phyloP scores from a whole-genome alignment of 805 yeast species.

The Teunomyces stri region DNA sequence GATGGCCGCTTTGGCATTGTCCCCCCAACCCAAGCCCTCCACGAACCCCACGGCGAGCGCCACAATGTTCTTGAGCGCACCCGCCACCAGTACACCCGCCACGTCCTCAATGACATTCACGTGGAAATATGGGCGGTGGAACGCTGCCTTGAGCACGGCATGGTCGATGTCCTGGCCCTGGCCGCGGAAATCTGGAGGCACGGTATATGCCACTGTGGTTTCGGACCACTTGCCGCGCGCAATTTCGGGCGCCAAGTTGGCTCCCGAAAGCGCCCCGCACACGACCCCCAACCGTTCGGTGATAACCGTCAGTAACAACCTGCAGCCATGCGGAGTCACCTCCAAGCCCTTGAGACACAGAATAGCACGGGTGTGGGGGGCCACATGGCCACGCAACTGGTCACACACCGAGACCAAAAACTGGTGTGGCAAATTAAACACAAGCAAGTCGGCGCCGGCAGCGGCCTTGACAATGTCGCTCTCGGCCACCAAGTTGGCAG shows the following conservation, averaged over 20 bases:
- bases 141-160: constrained; percentile 38
- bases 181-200: constrained; percentile 40
- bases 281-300: constrained; percentile 42
- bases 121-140: constrained; percentile 48
- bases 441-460: constrained; percentile 40
- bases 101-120: constrained; percentile 45
- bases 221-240: constrained; percentile 48
- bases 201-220: constrained; percentile 43
- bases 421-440: constrained; percentile 48
- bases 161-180: constrained; percentile 41
- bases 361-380: constrained; percentile 40
- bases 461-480: constrained; percentile 40
- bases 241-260: constrained; percentile 46
- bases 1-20: constrained; percentile 47
- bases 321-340: constrained; percentile 42
- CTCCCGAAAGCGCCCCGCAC: constrained; percentile 49
- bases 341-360: constrained; percentile 47
- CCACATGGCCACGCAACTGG: constrained; percentile 39
- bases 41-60: constrained; percentile 48
- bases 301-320: constrained; percentile 42
- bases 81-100: constrained; percentile 46
- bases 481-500: constrained; percentile 39
- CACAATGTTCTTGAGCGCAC: constrained; percentile 46
- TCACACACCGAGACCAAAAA: constrained; percentile 39
- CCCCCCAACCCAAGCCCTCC: constrained; percentile 50